Conservation (phyloP, 352 stramenopile species). For the Globisporangium splendens region DNA sequence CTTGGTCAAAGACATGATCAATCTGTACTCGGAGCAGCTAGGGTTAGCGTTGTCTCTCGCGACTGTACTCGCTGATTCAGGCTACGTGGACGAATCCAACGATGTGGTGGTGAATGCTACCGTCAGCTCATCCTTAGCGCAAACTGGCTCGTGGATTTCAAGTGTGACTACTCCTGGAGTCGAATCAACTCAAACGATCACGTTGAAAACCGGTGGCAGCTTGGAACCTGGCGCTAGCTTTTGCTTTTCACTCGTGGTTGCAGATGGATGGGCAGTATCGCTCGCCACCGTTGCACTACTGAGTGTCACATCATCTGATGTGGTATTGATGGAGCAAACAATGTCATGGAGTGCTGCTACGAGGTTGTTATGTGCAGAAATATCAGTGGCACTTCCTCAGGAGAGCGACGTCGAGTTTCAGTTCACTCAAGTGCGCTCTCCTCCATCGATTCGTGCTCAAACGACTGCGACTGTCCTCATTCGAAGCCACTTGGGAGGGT, state of each 20-base stretch:
- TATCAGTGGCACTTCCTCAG: conserved; percentile 25
- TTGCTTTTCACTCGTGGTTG: conserved; percentile 25
- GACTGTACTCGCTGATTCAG: conserved; percentile 36
- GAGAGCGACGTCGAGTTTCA: conserved; percentile 32
- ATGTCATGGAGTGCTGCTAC: conserved; percentile 12
- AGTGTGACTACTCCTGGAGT: conserved; percentile 43
- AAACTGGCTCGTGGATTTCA: conserved; percentile 31
- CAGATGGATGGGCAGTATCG: conserved; percentile 35
- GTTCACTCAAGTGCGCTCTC: conserved; percentile 40
- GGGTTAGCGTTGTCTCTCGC: conserved; percentile 20
- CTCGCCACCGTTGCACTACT: conserved; percentile 25
- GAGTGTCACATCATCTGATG: background rate
- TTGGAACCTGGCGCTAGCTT: conserved; percentile 35
- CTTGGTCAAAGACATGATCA: conserved; percentile 45
- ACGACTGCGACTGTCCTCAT: conserved; percentile 18
- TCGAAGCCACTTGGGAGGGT: conserved; percentile 41
- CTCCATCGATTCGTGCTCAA: conserved; percentile 31
- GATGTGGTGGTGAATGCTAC: conserved; percentile 45
- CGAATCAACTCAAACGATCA: conserved; percentile 36
- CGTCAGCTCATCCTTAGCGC: conserved; percentile 20
- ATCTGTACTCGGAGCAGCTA: conserved; percentile 33
- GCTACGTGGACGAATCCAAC: conserved; percentile 44
- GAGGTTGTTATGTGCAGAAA: conserved; percentile 26
- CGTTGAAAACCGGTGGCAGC: conserved; percentile 35
- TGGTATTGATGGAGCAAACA: conserved; percentile 3